phyloP scores from a whole-genome alignment of 2,329 filamentous ascomycete genomes.

The Penicillium sp. region DNA sequence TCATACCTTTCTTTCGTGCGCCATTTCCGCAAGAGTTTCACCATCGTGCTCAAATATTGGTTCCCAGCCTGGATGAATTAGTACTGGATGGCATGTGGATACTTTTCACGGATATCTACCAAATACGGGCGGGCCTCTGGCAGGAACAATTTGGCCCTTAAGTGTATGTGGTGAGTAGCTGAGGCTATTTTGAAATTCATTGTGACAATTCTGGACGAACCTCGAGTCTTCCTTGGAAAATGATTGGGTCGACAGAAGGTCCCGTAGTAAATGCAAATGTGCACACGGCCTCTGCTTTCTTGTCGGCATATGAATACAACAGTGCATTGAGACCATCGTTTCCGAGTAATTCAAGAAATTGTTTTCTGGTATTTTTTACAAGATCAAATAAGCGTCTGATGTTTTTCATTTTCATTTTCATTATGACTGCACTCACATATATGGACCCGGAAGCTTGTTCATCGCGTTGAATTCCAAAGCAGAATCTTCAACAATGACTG shows the following conservation, averaged over 20 bases:
- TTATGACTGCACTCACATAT: conserved; percentile 65
- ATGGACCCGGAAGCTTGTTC: conserved; percentile 80
- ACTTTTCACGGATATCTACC: conserved; percentile 57
- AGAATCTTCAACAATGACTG: conserved; percentile 88
- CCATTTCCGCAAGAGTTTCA: conserved; percentile 88
- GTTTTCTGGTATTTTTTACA: conserved; percentile 65
- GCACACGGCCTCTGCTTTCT: conserved; percentile 84
- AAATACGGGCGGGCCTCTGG: conserved; percentile 75
- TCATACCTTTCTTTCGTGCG: conserved; percentile 62
- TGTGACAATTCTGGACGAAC: conserved; percentile 49
- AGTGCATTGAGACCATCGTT: conserved; percentile 80
- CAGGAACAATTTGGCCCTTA: conserved; percentile 73
- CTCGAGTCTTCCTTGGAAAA: conserved; percentile 71
- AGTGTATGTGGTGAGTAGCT: background rate
- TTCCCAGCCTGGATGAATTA: conserved; percentile 73
- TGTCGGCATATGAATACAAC: conserved; percentile 78
- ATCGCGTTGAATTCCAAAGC: conserved; percentile 84
- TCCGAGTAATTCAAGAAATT: conserved; percentile 79
- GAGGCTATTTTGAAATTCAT: background rate
- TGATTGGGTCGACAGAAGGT: conserved; percentile 73
- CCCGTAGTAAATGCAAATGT: conserved; percentile 85
- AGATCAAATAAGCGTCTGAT: background rate
- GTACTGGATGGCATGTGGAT: background rate
- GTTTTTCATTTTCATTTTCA: background rate
- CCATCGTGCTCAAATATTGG: conserved; percentile 86